phyloP scores from a whole-genome alignment of 768 basidiomycete species.

The Phylloporus rhodoxanthus region DNA sequence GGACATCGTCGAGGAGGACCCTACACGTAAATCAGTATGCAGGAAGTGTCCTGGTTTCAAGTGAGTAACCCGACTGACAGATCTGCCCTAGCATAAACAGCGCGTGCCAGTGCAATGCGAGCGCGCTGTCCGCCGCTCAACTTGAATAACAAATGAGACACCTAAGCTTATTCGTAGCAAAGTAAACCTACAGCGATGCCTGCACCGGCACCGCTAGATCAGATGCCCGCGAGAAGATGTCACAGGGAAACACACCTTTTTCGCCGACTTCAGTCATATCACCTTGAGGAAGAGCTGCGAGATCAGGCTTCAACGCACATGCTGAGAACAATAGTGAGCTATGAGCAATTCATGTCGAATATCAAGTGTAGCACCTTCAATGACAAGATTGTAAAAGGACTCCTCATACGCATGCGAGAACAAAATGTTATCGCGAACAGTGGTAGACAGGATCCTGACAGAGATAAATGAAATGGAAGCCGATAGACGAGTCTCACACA shows the following conservation, averaged over 20 bases:
- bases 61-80: constrained; percentile 52
- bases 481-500: constrained; percentile 24
- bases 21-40: constrained; percentile 28
- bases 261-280: constrained; percentile 85
- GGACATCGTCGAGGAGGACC: constrained; percentile 82
- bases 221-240: too few species aligned
- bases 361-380: constrained; percentile 51
- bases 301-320: constrained; percentile 79
- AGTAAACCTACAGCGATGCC: constrained; percentile 49
- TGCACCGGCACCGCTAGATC: constrained; percentile 10
- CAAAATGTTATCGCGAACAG: constrained; percentile 84
- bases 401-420: constrained; percentile 90
- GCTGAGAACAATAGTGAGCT: constrained; percentile 35
- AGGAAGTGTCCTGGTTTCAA: too few species aligned
- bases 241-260: constrained; percentile 44
- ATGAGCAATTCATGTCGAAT: background rate
- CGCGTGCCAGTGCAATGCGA: constrained; percentile 77
- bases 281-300: constrained; percentile 72
- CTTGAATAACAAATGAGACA: constrained; percentile 31
- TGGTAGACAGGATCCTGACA: constrained; percentile 69
- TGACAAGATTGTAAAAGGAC: constrained; percentile 71
- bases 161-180: constrained; percentile 1
- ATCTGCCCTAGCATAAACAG: constrained; percentile 89
- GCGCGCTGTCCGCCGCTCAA: constrained; percentile 82
- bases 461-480: constrained; percentile 17